Conservation (phyloP, 2,329 filamentous ascomycete species). For the Beauveria sp. region DNA sequence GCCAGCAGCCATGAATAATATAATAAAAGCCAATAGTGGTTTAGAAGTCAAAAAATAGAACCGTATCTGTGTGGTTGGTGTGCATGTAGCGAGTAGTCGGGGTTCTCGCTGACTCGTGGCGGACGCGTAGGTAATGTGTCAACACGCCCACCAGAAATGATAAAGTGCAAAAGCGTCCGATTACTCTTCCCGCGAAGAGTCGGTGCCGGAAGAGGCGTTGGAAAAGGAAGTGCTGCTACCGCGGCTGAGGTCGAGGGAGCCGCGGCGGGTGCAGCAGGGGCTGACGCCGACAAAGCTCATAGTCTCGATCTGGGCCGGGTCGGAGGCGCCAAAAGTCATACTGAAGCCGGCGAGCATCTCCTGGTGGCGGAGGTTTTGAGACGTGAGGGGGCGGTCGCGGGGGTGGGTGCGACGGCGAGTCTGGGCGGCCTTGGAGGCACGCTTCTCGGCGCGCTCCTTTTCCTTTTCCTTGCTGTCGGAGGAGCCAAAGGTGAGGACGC, state of each 20-base stretch:
- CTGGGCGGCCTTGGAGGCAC: conserved; percentile 14
- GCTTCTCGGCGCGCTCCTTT: conserved; percentile 14
- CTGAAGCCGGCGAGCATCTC: conserved; percentile 39
- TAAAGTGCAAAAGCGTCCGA: neutral
- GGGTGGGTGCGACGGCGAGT: conserved; percentile 26
- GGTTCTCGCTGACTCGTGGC: neutral
- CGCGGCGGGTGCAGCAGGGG: conserved; percentile 32
- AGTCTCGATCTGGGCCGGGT: conserved; percentile 24
- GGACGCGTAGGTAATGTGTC: neutral
- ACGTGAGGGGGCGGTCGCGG: conserved; percentile 37
- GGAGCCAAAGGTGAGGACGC: conserved; percentile 24
- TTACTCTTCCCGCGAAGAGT: conserved; percentile 9
- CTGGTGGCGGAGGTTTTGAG: conserved; percentile 39
- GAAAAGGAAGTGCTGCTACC: conserved; percentile 15
- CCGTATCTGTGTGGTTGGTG: neutral
- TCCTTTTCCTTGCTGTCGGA: conserved; percentile 14
- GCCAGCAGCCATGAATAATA: neutral
- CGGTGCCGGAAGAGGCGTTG: conserved; percentile 10
- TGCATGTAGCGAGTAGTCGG: no score
- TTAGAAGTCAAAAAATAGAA: neutral
- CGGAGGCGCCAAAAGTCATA: conserved; percentile 37
- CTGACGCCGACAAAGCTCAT: conserved; percentile 32
- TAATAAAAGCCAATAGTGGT: neutral
- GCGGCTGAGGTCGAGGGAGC: conserved; percentile 16
- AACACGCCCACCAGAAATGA: neutral